Base-by-base conservation (phyloP, 441 rosid genomes). In the Theobroma grandiflorum region DNA sequence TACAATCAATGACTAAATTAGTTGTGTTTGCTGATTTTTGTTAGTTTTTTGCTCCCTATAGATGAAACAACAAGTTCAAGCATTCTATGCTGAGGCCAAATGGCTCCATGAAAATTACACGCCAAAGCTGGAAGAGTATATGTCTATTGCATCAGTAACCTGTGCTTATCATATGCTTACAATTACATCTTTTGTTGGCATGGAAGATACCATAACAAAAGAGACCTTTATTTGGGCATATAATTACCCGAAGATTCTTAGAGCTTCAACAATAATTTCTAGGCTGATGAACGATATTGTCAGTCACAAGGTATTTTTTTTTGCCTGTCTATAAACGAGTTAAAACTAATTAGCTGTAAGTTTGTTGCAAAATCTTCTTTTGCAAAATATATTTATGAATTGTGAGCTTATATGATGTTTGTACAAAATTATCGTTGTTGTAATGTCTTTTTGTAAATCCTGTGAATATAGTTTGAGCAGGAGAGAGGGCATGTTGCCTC, bases 81-180 rank as follows among this genome's bases (percentile, higher is more conserved):
- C 31, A 0, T 26, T 26, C 31, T 26, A 26, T 26, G 31, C 31
- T 78, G 89, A 86, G 58, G 74, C 79, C 7, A 78, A 68, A 74
- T 84, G 84, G 89, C 59, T 49, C 52, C 42, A 79, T n/a, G n/a
- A 79, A 35, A 4, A 74, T 7, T 8, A 63, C 22, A 53, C 38
- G 12, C 86, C 84, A 2, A 76, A 71, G 9, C 2, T 79, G 75
- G 87, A 88, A 18, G 86, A 81, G 53, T 84, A 86, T 49, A 69
- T 86, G 86, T 0, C 35, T 0, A 38, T 79, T 52, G 79, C 80
- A 8, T 3, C 75, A 26, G 65, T 22, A 7, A 22, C 80, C 3
- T 2, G 47, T 4, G 76, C 18, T 22, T 72, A 78, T 47, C 2
- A 3, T 2, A 1, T 80, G 79, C 59, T 87, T 2, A n/a, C 76